These are phyloP conservation scores for Sherardia arvensis DNA, from an alignment of 257 asterid species.

Conservation along the genomic window DNA sequence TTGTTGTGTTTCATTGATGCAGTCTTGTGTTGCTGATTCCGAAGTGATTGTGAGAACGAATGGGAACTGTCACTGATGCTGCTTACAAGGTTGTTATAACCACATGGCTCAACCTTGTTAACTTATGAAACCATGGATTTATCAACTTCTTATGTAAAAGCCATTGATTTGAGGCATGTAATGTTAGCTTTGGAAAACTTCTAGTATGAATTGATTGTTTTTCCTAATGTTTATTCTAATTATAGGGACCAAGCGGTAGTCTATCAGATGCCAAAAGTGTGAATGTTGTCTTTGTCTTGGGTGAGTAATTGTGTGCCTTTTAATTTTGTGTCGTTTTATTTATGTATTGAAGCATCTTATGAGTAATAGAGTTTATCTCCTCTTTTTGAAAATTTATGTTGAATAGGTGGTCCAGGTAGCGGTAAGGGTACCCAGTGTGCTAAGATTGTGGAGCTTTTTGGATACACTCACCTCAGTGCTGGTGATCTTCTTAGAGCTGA, in stretches of 20 bases:
- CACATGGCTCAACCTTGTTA: no score
- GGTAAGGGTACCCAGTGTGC: conserved; percentile 97
- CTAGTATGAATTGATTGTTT: no score
- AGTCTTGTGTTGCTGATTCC: no score
- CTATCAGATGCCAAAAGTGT: conserved; percentile 26
- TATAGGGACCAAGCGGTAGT: conserved; percentile 51
- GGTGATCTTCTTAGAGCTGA: conserved; percentile 96
- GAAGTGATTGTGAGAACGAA: no score
- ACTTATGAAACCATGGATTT: no score
- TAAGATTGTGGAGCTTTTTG: conserved; percentile 62
- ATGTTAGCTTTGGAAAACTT: no score
- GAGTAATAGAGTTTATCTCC: background rate
- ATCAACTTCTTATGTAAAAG: no score
- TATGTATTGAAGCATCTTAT: background rate
- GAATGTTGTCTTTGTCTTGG: conserved; percentile 62
- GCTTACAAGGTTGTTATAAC: conserved; percentile 27
- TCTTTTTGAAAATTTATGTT: conserved; percentile 11
- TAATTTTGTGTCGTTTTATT: background rate
- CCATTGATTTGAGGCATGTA: no score
- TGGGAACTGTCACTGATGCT: conserved; percentile 42
- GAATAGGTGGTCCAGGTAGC: conserved; percentile 95
- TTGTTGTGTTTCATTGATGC: no score
- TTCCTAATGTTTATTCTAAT: no score
- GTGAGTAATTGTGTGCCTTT: conserved; percentile 24
- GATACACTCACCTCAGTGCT: conserved; percentile 89